phyloP scores from a whole-genome alignment of 2,329 filamentous ascomycete genomes.

The Raffaelea deltoideospora region DNA sequence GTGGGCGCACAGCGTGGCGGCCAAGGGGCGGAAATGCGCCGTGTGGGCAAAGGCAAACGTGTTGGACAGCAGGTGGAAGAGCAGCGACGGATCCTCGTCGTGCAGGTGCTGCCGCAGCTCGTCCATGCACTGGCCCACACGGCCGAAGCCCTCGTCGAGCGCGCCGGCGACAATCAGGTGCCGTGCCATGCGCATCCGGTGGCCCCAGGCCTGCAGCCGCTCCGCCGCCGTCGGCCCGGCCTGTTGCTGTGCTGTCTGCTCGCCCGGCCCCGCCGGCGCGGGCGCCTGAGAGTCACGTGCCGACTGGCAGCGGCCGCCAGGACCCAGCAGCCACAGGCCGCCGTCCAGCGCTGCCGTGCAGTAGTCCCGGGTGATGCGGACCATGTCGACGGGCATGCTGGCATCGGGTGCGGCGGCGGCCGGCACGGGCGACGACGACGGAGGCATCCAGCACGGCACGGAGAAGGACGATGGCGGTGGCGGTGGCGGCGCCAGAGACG shows the following conservation, averaged over 20 bases:
- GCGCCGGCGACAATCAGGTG: conserved; percentile 9
- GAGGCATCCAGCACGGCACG: too few species aligned
- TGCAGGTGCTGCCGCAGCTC: conserved; percentile 10
- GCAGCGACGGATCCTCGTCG: conserved; percentile 12
- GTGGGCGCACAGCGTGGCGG: conserved; percentile 3
- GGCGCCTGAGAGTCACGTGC: too few species aligned
- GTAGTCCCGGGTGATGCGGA: conserved; percentile 11
- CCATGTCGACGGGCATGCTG: conserved; percentile 10
- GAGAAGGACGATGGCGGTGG: neutral
- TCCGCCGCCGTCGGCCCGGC: conserved; percentile 6
- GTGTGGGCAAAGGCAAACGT: conserved; percentile 5
- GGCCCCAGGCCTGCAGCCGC: conserved; percentile 11
- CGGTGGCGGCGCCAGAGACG: neutral
- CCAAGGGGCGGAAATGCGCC: conserved; percentile 1
- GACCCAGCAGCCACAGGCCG: conserved; percentile 9
- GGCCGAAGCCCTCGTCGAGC: conserved; percentile 8
- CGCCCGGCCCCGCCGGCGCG: too few species aligned
- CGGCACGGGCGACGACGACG: conserved; percentile 1
- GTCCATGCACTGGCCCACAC: conserved; percentile 12
- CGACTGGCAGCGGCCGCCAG: conserved; percentile 1
- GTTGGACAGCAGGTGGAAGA: conserved; percentile 10
- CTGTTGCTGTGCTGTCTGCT: too few species aligned
- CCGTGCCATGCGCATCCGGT: conserved; percentile 8
- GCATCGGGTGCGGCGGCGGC: conserved; percentile 4
- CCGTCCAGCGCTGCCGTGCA: conserved; percentile 10